Evolutionary conservation across 805 yeast species (phyloP), one percentile per base, ranked within the genome.

Genomic region (Saitoella complicata): DNA sequence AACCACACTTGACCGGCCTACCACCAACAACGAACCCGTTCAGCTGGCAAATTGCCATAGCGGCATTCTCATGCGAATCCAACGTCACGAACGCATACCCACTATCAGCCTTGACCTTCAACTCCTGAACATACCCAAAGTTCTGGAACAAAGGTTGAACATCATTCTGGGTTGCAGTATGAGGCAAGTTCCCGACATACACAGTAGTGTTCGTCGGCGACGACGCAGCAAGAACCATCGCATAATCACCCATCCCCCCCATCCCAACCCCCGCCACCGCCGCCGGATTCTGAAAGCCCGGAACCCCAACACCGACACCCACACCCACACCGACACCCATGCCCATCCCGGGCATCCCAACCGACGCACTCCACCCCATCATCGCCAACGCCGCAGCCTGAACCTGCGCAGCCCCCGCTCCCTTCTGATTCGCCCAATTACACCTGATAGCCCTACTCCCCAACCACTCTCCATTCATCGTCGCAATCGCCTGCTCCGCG

Each of bases 31-130:
- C 60, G 40, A 47, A 51, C 0, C 94, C 91, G 12, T 71, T 66
- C 51, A 86, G 66, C 55, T 81, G 88, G 32, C 79, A 80, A 55
- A 85, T 84, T 41, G 94, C 93, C 55, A 82, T 66, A 2, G 94
- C 93, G 5, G 95, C 95, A 48, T 84, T 69, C 55, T 85, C 94
- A 60, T 85, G 95, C 38, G 83, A 70, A 55, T 81, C 94, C 58
- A 77, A 84, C 61, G 79, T 80, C 49, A 82, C 88, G 66, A 85
- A 86, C 7, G 94, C 94, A 65, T 88, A 85, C 5, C 88, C 91
- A 50, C 73, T 73, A 45, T 84, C 93, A 6, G 85, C 80, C 51
- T 80, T 79, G 55, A 80, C 73, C 60, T 80, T 80, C 57, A 85
- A 75, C 53, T 81, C 91, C 46, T 81, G 78, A 56, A 85, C 80